phyloP scores from a whole-genome alignment of 2,329 filamentous ascomycete genomes.

The Incumbomyces delicatus region DNA sequence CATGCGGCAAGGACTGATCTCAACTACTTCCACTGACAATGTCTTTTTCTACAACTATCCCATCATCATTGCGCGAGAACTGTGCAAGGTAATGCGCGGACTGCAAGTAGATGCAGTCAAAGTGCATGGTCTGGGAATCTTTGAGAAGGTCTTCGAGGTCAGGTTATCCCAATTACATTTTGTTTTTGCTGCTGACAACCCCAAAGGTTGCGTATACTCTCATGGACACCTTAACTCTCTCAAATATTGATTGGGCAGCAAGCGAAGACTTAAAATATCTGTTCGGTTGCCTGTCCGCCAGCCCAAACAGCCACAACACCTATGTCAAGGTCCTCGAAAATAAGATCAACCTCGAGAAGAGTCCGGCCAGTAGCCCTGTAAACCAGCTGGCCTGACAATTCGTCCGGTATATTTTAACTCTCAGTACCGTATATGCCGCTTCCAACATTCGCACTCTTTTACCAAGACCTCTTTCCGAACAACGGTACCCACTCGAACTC shows the following conservation, averaged over 20 bases:
- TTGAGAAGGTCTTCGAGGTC: constrained; percentile 10
- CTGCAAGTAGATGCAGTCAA: constrained; percentile 14
- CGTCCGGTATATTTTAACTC: neutral
- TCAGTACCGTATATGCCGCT: too few relatives aligned
- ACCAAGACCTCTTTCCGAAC: too few relatives aligned
- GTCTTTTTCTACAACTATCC: constrained; percentile 56
- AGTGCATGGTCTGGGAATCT: constrained; percentile 21
- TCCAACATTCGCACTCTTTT: too few relatives aligned
- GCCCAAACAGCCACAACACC: constrained; percentile 18
- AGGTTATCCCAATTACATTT: neutral
- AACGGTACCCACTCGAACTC: too few relatives aligned
- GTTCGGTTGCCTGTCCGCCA: constrained; percentile 18
- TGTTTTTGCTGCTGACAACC: neutral
- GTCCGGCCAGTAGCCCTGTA: constrained; percentile 9
- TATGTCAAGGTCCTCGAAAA: constrained; percentile 21
- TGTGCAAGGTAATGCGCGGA: constrained; percentile 26
- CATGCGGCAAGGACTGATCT: constrained; percentile 56
- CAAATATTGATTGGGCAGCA: constrained; percentile 17
- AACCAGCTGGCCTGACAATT: neutral
- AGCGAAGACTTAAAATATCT: constrained; percentile 17
- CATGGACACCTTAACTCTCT: constrained; percentile 21
- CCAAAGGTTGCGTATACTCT: constrained; percentile 19
- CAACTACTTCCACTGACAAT: constrained; percentile 47
- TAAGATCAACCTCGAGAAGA: constrained; percentile 18
- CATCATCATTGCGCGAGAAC: constrained; percentile 51